Base-by-base conservation (phyloP, 1,284 basidiomycete species). In the Puccinia novopanici region DNA sequence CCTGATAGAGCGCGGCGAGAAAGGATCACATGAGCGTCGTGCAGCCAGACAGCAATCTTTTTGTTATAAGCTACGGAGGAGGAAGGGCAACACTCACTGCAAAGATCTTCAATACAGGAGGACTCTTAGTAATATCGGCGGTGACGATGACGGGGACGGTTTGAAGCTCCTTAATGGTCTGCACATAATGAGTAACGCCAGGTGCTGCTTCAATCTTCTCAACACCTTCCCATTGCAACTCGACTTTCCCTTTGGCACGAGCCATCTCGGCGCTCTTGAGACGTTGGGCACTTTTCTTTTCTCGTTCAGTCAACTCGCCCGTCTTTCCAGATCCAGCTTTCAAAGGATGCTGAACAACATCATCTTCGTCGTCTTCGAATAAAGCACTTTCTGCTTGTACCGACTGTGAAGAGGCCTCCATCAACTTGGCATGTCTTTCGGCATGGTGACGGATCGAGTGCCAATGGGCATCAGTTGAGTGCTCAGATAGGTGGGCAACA, bases 401-500 rank as follows among this genome's bases (percentile, higher is more conserved):
- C 79, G 91, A 90, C 83, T 91, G 89, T 82, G 92, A 91, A 57
- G 89, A 89, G 75, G 93, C 91, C 86, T 93, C 92, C 92, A 93
- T 93, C 24, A 84, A 84, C 19, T 82, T 83, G 1, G 93, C 91
- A 83, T 93, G 92, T 83, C 92, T 91, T 85, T 95, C 91, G 0
- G 91, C 91, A 82, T 91, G 92, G 86, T 92, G 91, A 86, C 95
- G 94, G 82, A 96, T 92, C 87, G 93, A 93, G 88, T 92, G 92
- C 83, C 96, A 87, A 84, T 96, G 93, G 54, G 84, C 83, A 84
- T 99, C 95, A 77, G 86, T 86, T 84, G 92, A 93, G 84, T 92
- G 92, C 87, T 96, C 94, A 19, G 94, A 93, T 59, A 99, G 89
- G 92, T 92, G 98, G 48, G 89, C 91, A 82, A 99, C 93, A 75